These are phyloP conservation scores for Serpula lacrymans DNA, from an alignment of 768 basidiomycete species.

Conservation along the genomic window DNA sequence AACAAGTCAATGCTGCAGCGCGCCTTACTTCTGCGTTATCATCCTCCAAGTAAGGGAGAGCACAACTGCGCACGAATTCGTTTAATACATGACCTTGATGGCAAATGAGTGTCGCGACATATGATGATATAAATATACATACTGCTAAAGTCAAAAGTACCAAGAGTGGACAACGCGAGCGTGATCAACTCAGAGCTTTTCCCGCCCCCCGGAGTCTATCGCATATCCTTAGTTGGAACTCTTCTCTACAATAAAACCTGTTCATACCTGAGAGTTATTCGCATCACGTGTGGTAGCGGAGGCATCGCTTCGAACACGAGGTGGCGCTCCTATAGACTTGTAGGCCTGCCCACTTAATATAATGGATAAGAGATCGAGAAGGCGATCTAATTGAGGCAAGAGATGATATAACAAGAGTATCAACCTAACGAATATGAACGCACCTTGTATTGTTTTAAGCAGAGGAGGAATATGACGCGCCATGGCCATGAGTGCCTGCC, in stretches of 20 bases:
- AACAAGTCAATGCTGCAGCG: conserved; percentile 90
- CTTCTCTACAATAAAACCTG: not conserved
- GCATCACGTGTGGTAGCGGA: conserved; percentile 48
- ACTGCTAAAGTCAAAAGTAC: conserved; percentile 95
- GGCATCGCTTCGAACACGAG: conserved; percentile 53
- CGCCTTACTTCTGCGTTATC: conserved; percentile 85
- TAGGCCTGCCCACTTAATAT: conserved; percentile 84
- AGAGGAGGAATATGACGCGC: conserved; percentile 87
- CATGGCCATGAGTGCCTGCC: conserved; percentile 80
- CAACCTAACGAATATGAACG: conserved; percentile 2
- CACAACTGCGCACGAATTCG: conserved; percentile 91
- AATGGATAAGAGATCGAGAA: conserved; percentile 79
- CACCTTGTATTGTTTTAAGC: conserved; percentile 89
- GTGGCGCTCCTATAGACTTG: conserved; percentile 83
- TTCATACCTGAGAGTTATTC: conserved; percentile 45
- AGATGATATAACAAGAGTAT: conserved; percentile 2
- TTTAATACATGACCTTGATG: conserved; percentile 82
- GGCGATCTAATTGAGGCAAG: conserved; percentile 58
- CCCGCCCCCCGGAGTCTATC: conserved; percentile 43
- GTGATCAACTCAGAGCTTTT: conserved; percentile 70
- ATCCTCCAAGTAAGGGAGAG: conserved; percentile 91
- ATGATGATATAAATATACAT: conserved; percentile 12
- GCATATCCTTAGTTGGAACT: conserved; percentile 3
- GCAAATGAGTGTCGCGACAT: conserved; percentile 2
- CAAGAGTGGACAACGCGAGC: conserved; percentile 82